phyloP scores from a whole-genome alignment of 2,329 filamentous ascomycete species.

The Penicillium sp. region DNA sequence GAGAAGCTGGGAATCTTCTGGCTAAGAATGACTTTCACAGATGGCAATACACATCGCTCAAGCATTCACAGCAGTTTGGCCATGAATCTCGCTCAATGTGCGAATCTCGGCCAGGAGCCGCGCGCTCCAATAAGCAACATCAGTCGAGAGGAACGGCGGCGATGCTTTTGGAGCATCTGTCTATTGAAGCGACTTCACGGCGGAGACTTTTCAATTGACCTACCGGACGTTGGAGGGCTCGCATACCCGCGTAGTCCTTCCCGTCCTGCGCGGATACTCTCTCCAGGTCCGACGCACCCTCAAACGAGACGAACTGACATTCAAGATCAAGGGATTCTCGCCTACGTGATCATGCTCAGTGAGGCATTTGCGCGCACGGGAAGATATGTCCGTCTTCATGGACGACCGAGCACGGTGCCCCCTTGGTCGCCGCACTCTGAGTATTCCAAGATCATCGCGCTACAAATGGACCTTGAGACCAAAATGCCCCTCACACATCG shows the following conservation, averaged over 20 bases:
- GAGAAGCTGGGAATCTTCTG: background rate
- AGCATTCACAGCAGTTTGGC: conserved; percentile 43
- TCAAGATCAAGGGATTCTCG: conserved; percentile 40
- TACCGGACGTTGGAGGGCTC: conserved; percentile 31
- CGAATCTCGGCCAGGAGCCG: conserved; percentile 39
- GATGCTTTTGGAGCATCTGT: conserved; percentile 42
- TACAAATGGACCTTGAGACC: conserved; percentile 50
- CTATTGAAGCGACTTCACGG: conserved; percentile 42
- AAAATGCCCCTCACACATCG: conserved; percentile 47
- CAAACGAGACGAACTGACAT: conserved; percentile 25
- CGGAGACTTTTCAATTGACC: conserved; percentile 37
- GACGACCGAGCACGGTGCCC: conserved; percentile 40
- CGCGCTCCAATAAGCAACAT: conserved; percentile 13
- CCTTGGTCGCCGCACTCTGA: conserved; percentile 49
- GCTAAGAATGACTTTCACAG: conserved; percentile 19
- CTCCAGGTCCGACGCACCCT: conserved; percentile 15
- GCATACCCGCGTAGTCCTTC: conserved; percentile 37
- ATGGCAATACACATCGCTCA: conserved; percentile 43
- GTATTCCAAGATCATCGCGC: conserved; percentile 46
- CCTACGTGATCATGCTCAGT: conserved; percentile 43
- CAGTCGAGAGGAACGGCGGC: conserved; percentile 29
- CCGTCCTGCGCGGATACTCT: conserved; percentile 19
- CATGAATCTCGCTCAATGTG: conserved; percentile 42
- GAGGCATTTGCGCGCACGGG: conserved; percentile 46
- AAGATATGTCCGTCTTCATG: conserved; percentile 43